These are phyloP conservation scores for Clavispora fructus DNA, from an alignment of 805 yeast species.

Conservation along the genomic window DNA sequence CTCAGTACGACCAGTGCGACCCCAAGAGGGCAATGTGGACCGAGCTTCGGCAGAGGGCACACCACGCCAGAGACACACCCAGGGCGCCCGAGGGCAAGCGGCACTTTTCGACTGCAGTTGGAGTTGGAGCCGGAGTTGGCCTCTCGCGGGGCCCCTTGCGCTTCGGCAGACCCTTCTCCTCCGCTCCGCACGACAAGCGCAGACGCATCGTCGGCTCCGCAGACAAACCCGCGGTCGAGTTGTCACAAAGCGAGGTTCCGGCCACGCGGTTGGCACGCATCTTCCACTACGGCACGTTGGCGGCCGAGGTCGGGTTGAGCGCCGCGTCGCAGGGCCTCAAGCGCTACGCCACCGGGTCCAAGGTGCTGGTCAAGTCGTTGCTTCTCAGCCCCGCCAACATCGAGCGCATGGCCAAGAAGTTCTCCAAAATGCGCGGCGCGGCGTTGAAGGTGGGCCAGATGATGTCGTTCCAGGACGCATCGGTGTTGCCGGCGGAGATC, in stretches of 20 bases:
- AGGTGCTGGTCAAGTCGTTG: conserved; percentile 48
- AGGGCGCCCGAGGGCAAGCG: not conserved
- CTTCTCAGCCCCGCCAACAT: conserved; percentile 78
- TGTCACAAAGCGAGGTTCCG: conserved; percentile 73
- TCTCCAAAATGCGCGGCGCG: conserved; percentile 97
- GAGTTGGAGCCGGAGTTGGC: too few relatives aligned
- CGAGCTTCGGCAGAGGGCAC: conserved; percentile 4
- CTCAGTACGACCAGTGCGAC: conserved; percentile 19
- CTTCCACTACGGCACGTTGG: conserved; percentile 88
- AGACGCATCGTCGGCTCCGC: conserved; percentile 13
- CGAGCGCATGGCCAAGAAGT: conserved; percentile 80
- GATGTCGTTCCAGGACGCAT: conserved; percentile 89
- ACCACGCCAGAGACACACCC: conserved; percentile 4
- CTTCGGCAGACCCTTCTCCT: too few relatives aligned
- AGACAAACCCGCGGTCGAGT: conserved; percentile 30
- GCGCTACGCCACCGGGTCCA: conserved; percentile 54
- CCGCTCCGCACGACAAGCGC: not conserved
- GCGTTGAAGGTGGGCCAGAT: conserved; percentile 96
- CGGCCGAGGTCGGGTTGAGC: conserved; percentile 85
- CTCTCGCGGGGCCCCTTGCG: too few relatives aligned
- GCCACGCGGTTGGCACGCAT: conserved; percentile 80
- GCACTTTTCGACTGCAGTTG: not conserved
- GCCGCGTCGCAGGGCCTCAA: conserved; percentile 74
- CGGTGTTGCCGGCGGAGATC: conserved; percentile 78
- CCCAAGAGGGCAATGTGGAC: conserved; percentile 21